Evolutionary conservation across 352 stramenopile genomes (phyloP).

Genomic region (Pythium aquatile): DNA sequence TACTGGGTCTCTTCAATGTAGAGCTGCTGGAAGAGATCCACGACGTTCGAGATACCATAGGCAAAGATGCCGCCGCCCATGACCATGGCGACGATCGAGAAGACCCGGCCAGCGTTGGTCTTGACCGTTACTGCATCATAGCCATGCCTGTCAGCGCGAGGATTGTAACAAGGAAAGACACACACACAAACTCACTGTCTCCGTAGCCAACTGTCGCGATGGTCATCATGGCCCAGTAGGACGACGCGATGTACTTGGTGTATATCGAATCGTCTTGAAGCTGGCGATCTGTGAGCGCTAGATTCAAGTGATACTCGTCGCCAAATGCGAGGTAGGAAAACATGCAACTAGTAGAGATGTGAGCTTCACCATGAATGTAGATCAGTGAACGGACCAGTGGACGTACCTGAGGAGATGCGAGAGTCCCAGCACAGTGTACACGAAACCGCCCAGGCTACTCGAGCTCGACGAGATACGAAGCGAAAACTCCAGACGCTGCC

Average conservation of each 20-base stretch:
- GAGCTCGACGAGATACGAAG: slow-evolving; percentile 77
- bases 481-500: slow-evolving; percentile 64
- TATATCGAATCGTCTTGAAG: slow-evolving; percentile 53
- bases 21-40: slow-evolving; percentile 74
- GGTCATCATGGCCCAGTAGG: slow-evolving; percentile 89
- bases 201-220: slow-evolving; percentile 81
- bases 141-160: neutral
- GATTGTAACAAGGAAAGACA: neutral
- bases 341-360: slow-evolving; percentile 36
- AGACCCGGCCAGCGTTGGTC: slow-evolving; percentile 61
- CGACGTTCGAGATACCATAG: slow-evolving; percentile 83
- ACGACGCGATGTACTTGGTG: slow-evolving; percentile 71
- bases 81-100: slow-evolving; percentile 72
- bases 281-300: slow-evolving; percentile 38
- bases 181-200: slow-evolving; percentile 44
- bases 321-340: slow-evolving; percentile 73
- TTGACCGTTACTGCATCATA: slow-evolving; percentile 53
- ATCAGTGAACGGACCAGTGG: neutral
- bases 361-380: no score
- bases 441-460: slow-evolving; percentile 71
- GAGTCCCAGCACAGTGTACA: slow-evolving; percentile 66
- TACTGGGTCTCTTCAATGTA: slow-evolving; percentile 66
- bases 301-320: slow-evolving; percentile 44
- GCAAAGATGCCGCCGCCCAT: slow-evolving; percentile 79
- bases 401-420: slow-evolving; percentile 75